Evolutionary conservation across 2,329 filamentous ascomycete species (phyloP), one percentile per base, ranked within the genome.

Genomic region (Aspergillus amoenus): DNA sequence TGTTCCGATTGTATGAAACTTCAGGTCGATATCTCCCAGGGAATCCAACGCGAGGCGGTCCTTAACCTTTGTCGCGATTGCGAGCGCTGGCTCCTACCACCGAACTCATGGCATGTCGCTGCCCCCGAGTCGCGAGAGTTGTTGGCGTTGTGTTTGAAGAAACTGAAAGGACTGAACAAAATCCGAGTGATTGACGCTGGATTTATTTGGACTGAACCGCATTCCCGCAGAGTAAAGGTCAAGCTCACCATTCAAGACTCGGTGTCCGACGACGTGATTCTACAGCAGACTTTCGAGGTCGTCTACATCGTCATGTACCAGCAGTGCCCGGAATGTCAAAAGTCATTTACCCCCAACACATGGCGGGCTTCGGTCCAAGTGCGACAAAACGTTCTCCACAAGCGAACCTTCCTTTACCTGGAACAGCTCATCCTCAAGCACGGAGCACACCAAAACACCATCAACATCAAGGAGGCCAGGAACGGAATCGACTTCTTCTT

Each of bases 401-500:
- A 97, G 85, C 83, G 94, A 67, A 90, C 88, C 1, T 91, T 91
- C 74, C 75, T 91, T 57, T 90, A 84, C 71, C 86, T 97, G 37
- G 94, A 97, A 76, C 93, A 99, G 80, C 82, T 97, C 56, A 96
- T 99, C 66, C 81, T 99, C 66, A 97, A 97, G 81, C 92, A 97
- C 73, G 85, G 85, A 55, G 94, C 93, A 4, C 93, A 96, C 74
- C 85, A 86, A 63, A 93, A 99, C 66, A 94, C 93, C 1, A 93
- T 97, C 76, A 99, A 97, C 74, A 99, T 99, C 78, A 97, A 95
- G 73, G 94, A 99, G 77, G 90, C 91, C 27, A 93, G 93, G 76
- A 92, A 97, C 67, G 94, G 94, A 1, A 87, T 99, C 58, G 94
- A 99, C 73, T 99, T 99, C 75, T 99, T 88, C 82, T 99, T 94